phyloP scores from a whole-genome alignment of 179 eudicot species.

The Beta macrorhiza region DNA sequence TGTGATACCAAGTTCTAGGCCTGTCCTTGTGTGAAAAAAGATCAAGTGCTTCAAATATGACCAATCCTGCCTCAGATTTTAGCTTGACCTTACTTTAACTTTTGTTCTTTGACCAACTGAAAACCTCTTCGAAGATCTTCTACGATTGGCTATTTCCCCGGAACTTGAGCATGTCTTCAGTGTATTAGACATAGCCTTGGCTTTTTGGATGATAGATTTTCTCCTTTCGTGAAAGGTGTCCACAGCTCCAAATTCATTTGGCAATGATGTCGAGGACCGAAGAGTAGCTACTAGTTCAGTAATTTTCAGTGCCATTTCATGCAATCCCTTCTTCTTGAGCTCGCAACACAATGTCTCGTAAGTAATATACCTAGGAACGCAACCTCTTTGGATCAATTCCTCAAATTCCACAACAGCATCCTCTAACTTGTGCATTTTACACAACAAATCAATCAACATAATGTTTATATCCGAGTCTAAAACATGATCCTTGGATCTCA shows the following conservation, averaged over 20 bases:
- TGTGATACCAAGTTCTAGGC: too few relatives aligned
- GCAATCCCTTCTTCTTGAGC: slow-evolving; percentile 46
- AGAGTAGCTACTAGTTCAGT: slow-evolving; percentile 37
- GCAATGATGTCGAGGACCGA: slow-evolving; percentile 42
- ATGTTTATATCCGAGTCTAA: slow-evolving; percentile 49
- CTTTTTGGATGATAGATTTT: slow-evolving; percentile 43
- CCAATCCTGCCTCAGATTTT: too few relatives aligned
- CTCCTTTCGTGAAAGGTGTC: slow-evolving; percentile 37
- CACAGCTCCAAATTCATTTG: slow-evolving; percentile 34
- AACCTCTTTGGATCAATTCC: slow-evolving; percentile 55
- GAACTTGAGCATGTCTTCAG: slow-evolving; percentile 43
- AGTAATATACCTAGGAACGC: slow-evolving; percentile 49
- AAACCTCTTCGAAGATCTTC: slow-evolving; percentile 22
- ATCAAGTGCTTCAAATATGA: too few relatives aligned
- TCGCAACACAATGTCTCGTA: slow-evolving; percentile 46
- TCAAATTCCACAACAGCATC: slow-evolving; percentile 61
- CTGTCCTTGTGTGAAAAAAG: too few relatives aligned
- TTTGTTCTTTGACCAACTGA: neutral
- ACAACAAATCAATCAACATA: slow-evolving; percentile 52
- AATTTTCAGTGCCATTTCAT: slow-evolving; percentile 37
- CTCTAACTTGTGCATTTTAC: slow-evolving; percentile 45
- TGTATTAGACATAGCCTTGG: slow-evolving; percentile 47
- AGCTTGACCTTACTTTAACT: too few relatives aligned
- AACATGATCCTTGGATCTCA: slow-evolving; percentile 55
- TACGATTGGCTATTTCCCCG: slow-evolving; percentile 34